Conservation (phyloP, 495 filamentous ascomycete genomes). For the Tuber melanosporum region DNA sequence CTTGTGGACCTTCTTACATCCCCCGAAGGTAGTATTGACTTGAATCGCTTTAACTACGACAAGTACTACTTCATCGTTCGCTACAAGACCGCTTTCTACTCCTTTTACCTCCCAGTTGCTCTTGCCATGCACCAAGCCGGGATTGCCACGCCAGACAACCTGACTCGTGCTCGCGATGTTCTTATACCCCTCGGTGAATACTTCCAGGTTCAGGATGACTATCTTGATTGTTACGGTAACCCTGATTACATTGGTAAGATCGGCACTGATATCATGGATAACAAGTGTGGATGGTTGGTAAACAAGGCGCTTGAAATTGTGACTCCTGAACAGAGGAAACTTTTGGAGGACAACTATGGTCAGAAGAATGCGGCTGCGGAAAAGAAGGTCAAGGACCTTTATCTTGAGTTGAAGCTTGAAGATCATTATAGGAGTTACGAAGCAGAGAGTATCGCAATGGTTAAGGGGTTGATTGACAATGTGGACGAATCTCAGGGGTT, state of each 20-base stretch:
- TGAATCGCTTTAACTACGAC: constrained; percentile 85
- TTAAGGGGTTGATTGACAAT: constrained; percentile 64
- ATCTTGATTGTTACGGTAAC: constrained; percentile 92
- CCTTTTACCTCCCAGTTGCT: constrained; percentile 96
- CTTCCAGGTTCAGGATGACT: constrained; percentile 98
- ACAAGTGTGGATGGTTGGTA: constrained; percentile 97
- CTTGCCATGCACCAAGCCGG: constrained; percentile 76
- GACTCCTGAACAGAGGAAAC: constrained; percentile 70
- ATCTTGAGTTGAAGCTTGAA: constrained; percentile 74
- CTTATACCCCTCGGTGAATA: constrained; percentile 98
- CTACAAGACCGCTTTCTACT: constrained; percentile 99
- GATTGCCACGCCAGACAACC: constrained; percentile 73
- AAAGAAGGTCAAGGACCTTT: constrained; percentile 77
- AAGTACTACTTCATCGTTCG: constrained; percentile 98
- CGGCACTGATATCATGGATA: constrained; percentile 96
- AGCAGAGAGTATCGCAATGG: constrained; percentile 68
- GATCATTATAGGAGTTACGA: constrained; percentile 79
- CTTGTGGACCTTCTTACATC: constrained; percentile 90
- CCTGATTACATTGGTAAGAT: constrained; percentile 92
- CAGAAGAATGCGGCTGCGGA: constrained; percentile 76
- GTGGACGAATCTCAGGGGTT: constrained; percentile 80
- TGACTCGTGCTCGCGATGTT: constrained; percentile 79
- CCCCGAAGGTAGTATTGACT: constrained; percentile 82
- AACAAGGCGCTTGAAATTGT: constrained; percentile 81
- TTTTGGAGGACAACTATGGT: constrained; percentile 81